These are phyloP conservation scores for Lumnitzera littorea DNA, from an alignment of 345 rosid species.

Conservation along the genomic window DNA sequence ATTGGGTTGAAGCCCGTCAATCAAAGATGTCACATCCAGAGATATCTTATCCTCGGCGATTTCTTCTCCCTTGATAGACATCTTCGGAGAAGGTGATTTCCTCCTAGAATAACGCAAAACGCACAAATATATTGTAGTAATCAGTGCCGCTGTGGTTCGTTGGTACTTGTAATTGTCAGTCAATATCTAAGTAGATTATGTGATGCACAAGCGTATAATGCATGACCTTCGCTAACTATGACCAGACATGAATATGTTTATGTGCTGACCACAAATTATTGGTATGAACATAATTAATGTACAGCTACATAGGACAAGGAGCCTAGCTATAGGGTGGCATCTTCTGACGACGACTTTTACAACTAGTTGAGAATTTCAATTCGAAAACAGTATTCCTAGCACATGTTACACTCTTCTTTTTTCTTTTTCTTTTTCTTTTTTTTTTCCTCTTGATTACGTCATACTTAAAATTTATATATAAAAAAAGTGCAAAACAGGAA, in stretches of 20 bases:
- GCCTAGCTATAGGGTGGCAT: too few species aligned
- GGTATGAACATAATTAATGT: too few species aligned
- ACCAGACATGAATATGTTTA: not conserved
- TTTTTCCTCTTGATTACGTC: too few species aligned
- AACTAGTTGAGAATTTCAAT: too few species aligned
- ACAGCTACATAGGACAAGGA: too few species aligned
- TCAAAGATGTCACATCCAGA: conserved; percentile 11
- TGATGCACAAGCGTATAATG: not conserved
- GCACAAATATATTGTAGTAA: not conserved
- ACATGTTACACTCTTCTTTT: too few species aligned
- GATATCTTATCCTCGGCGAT: conserved; percentile 11
- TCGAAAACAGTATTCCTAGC: too few species aligned
- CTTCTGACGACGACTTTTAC: too few species aligned
- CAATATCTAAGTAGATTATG: conserved; percentile 2
- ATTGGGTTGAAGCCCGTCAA: not conserved
- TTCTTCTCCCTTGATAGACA: conserved; percentile 10
- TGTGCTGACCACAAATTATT: too few species aligned
- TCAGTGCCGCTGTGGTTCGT: conserved; percentile 2
- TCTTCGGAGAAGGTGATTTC: conserved; percentile 7
- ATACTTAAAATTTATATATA: too few species aligned
- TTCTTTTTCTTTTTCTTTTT: too few species aligned
- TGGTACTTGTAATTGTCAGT: conserved; percentile 5
- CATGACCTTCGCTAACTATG: not conserved
- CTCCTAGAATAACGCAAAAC: conserved; percentile 1
- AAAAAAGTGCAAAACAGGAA: too few species aligned